Base-by-base conservation (phyloP, 2,329 filamentous ascomycete genomes). In the Sarocladiaceae sp. region DNA sequence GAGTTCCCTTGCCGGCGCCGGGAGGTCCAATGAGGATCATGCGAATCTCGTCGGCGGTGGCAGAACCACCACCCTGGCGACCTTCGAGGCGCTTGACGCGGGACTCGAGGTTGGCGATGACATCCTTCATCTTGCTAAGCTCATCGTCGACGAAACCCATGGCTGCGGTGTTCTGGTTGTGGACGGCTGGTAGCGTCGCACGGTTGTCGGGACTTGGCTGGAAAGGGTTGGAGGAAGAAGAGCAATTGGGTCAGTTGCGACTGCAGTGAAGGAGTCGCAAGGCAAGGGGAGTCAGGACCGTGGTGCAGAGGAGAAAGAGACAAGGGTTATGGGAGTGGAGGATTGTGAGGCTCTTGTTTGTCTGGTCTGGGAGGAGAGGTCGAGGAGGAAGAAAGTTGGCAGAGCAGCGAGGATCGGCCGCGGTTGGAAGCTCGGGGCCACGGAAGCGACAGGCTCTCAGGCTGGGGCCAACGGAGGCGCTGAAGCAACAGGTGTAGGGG, bases 21-120 rank as follows among this genome's bases (percentile, higher is more conserved):
- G 93, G 93, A 63, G 93, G 93, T 29, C 93, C 93, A 73, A 98
- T 97, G 61, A 98, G 74, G 59, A 98, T 89, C 86, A 98, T 95
- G 70, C 93, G 85, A 68, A 98, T 80, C 61, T 85, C 78, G 55
- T 83, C 75, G 31, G 74, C 55, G 50, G 74, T 74, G 32, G 54
- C 74, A 48, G 73, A 69, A 56, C 93, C 73, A n/a, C 37, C 37
- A 62, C 81, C 82, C 60, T 76, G 68, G 29, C 40, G 40, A 43
- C 40, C 40, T 69, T 98, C 93, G 54, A 98, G 80, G 61, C 87
- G 78, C 67, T 85, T 82, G 58, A 98, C 85, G 60, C 91, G 85
- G 62, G 80, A 73, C 70, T 97, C 89, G 57, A 98, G 83, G 69
- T 80, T 80, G 63, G 80, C 74, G 64, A 97, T 83, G 60, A 89